Percentiles rank a stretch among this genome's conserved stretches.
phyloP scores from a whole-genome alignment of 306 rosid species.

The Crataegus laevigata region DNA sequence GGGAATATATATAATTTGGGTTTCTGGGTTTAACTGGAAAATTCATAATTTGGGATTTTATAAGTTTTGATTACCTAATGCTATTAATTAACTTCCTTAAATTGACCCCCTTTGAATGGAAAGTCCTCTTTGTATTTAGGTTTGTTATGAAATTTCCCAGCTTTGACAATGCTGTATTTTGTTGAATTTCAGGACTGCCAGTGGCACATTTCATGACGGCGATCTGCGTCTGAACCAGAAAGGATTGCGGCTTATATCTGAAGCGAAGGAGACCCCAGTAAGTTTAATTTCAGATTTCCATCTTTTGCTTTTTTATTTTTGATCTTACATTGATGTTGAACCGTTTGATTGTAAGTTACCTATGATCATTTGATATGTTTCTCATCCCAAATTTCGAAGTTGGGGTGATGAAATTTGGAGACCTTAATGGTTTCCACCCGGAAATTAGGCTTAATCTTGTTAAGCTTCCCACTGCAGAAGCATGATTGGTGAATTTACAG shows the following conservation, averaged over 20 bases:
- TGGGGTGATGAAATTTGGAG: neutral
- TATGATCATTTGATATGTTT: neutral
- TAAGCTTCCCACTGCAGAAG: neutral
- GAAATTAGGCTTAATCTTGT: neutral
- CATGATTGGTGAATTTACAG: neutral
- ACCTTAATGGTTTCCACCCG: neutral
- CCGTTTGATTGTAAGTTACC: neutral
- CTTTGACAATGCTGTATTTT: neutral
- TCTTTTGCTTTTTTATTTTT: neutral
- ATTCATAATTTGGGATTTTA: neutral
- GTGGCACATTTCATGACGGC: slow-evolving; percentile 91
- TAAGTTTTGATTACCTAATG: neutral
- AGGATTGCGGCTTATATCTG: slow-evolving; percentile 63
- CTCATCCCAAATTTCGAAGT: neutral
- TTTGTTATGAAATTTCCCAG: neutral
- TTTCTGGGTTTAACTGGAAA: too few relatives aligned
- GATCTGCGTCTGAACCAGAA: slow-evolving; percentile 72
- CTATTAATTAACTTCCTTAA: neutral
- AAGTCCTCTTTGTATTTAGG: neutral
- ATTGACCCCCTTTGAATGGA: neutral
- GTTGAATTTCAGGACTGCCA: slow-evolving; percentile 27
- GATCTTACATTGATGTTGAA: neutral
- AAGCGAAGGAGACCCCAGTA: slow-evolving; percentile 64
- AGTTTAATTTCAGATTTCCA: neutral
- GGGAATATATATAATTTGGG: too few relatives aligned